Percentiles rank a stretch among this genome's conserved stretches.
These are phyloP conservation scores for Lepiota venenata DNA, from an alignment of 768 basidiomycete species.

Conservation along the genomic window DNA sequence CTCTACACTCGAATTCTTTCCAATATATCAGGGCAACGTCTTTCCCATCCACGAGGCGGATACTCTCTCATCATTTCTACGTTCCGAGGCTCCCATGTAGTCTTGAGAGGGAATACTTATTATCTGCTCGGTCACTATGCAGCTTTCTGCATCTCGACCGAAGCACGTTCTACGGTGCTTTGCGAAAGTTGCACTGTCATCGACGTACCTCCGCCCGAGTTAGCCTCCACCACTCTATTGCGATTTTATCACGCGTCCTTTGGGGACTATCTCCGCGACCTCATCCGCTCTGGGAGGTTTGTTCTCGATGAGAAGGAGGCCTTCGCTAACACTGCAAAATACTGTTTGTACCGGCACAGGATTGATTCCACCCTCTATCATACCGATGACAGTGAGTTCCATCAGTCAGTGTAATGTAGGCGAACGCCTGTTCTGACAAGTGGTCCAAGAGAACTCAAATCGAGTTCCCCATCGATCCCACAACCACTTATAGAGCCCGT, in stretches of 20 bases:
- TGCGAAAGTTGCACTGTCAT: neutral
- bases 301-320: neutral
- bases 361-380: neutral
- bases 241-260: slow-evolving; percentile 4
- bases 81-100: neutral
- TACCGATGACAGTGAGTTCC: neutral
- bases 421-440: neutral
- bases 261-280: neutral
- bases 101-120: neutral
- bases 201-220: neutral
- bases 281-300: neutral
- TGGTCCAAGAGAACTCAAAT: neutral
- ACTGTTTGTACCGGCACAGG: neutral
- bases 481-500: too few relatives aligned
- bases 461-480: neutral
- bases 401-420: neutral
- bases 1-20: slow-evolving; percentile 5
- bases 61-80: neutral
- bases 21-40: neutral
- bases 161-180: neutral
- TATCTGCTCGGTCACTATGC: neutral
- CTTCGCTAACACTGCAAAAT: neutral
- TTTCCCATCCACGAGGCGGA: neutral
- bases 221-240: neutral
- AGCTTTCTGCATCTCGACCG: neutral